Conservation (phyloP, 352 stramenopile genomes). For the Phytophthora aleatoria region DNA sequence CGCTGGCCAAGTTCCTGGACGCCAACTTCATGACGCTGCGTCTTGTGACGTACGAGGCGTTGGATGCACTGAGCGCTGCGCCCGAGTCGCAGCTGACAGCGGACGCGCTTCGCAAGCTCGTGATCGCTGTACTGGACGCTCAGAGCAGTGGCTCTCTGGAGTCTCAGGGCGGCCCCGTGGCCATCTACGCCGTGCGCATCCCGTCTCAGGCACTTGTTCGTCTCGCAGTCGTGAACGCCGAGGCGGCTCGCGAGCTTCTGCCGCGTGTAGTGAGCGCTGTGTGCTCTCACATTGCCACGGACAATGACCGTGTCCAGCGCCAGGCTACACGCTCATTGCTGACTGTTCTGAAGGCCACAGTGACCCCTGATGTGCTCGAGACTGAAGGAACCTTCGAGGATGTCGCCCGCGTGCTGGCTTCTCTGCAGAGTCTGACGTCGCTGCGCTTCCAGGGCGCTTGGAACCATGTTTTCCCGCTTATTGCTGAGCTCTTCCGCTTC, state of each 20-base stretch:
- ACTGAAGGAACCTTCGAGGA: conserved; percentile 65
- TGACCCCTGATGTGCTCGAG: conserved; percentile 57
- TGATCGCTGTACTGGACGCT: conserved; percentile 64
- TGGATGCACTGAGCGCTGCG: conserved; percentile 64
- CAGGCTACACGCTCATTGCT: conserved; percentile 68
- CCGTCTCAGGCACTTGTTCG: conserved; percentile 67
- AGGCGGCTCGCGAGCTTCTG: conserved; percentile 64
- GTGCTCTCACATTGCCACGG: conserved; percentile 76
- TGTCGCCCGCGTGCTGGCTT: conserved; percentile 70
- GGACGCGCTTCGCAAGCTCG: conserved; percentile 68
- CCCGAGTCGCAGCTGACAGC: conserved; percentile 63
- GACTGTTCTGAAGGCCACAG: conserved; percentile 62
- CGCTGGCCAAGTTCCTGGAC: conserved; percentile 74
- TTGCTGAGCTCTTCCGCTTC: conserved; percentile 76
- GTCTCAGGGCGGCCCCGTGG: conserved; percentile 45
- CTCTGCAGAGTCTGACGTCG: conserved; percentile 80
- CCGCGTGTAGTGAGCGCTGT: conserved; percentile 76
- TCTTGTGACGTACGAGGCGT: conserved; percentile 78
- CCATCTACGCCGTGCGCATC: conserved; percentile 72
- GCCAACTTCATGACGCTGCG: conserved; percentile 78
- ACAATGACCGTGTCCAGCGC: conserved; percentile 61
- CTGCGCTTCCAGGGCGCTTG: conserved; percentile 84
- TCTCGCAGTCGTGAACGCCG: conserved; percentile 60
- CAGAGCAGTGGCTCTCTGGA: conserved; percentile 70
- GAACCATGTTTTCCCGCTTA: conserved; percentile 77